Percentiles rank a stretch among this genome's conserved stretches.
Evolutionary conservation across 495 filamentous ascomycete species (phyloP).

Genomic region (Neurospora intermedia): DNA sequence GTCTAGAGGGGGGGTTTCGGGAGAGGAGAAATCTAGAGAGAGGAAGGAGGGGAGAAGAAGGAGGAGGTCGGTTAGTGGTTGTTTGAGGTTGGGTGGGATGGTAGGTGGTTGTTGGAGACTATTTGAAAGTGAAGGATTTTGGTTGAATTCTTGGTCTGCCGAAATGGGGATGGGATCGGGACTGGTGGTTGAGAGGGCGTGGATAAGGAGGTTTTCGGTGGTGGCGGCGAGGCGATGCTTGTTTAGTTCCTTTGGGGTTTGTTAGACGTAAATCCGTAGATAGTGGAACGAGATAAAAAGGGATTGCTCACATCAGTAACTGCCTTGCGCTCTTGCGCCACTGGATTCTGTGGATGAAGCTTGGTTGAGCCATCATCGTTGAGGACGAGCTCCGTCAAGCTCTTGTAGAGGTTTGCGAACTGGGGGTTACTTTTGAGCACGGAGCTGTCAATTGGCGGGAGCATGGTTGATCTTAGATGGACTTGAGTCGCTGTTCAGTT

Average conservation of each 20-base stretch:
- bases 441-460: conserved; percentile 52
- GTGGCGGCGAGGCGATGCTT: conserved; percentile 29
- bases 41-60: background rate
- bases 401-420: conserved; percentile 53
- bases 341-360: conserved; percentile 25
- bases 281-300: background rate
- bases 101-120: background rate
- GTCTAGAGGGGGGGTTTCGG: background rate
- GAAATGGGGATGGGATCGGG: background rate
- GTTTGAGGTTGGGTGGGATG: background rate
- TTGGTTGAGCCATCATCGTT: conserved; percentile 54
- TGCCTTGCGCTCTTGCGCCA: conserved; percentile 42
- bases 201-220: conserved; percentile 27
- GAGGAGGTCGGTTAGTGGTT: background rate
- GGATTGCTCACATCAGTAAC: conserved; percentile 36
- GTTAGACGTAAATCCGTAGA: background rate
- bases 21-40: background rate
- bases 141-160: background rate
- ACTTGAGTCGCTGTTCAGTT: background rate
- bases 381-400: conserved; percentile 46
- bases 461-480: conserved; percentile 34
- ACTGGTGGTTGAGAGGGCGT: conserved; percentile 22
- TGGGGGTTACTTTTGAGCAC: conserved; percentile 53
- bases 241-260: conserved; percentile 27
- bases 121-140: background rate